Percentiles rank a stretch among this genome's conserved stretches.
These are phyloP conservation scores for Usnea hakonensis DNA, from an alignment of 495 filamentous ascomycete genomes.

Conservation along the genomic window DNA sequence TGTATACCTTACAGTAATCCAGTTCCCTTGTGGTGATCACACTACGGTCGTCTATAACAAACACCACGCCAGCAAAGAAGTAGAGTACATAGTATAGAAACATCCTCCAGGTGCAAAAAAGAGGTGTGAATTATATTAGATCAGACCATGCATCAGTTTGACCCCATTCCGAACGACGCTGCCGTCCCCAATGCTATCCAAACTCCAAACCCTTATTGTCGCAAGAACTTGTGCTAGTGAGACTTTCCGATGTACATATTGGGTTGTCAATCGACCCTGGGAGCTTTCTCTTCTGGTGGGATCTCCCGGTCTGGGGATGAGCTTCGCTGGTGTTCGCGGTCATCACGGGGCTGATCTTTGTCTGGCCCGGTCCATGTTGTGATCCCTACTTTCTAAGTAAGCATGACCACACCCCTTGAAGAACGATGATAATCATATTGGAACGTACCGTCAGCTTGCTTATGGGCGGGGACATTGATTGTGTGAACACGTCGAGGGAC, in stretches of 20 bases:
- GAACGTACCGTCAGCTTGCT: not conserved
- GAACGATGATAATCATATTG: not conserved
- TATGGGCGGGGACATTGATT: not conserved
- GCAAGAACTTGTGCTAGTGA: not conserved
- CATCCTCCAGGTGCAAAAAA: not conserved
- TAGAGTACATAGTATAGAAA: not conserved
- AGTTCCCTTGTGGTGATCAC: not conserved
- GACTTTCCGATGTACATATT: not conserved
- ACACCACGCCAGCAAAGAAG: not conserved
- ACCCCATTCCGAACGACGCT: not conserved
- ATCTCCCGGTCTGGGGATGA: not conserved
- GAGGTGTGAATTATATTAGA: not conserved
- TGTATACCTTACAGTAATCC: no score
- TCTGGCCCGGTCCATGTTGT: not conserved
- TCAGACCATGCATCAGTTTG: no score
- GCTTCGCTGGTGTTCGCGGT: not conserved
- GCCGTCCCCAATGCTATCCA: not conserved
- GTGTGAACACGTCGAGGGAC: not conserved
- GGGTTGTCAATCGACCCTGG: not conserved
- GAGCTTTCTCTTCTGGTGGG: not conserved
- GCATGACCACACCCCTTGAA: not conserved
- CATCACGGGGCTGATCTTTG: not conserved
- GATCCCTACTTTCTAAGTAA: not conserved
- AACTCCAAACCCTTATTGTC: not conserved
- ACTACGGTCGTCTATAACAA: not conserved